Evolutionary conservation across 495 filamentous ascomycete species (phyloP).

Genomic region (Gamarada debralockiae): DNA sequence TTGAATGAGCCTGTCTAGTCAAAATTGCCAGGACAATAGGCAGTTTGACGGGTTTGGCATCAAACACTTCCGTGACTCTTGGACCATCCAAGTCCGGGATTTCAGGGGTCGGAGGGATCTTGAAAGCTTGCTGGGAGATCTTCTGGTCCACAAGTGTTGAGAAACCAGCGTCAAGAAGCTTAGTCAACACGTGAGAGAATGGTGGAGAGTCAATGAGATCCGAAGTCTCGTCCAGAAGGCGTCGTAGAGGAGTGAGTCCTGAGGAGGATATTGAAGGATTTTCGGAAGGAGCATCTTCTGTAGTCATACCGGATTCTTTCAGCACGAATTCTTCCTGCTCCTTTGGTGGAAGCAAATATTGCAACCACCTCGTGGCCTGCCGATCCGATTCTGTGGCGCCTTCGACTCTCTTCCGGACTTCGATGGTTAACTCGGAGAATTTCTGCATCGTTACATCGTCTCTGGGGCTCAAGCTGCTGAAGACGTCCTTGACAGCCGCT

Average conservation of each 20-base stretch:
- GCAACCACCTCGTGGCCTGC: slow-evolving; percentile 67
- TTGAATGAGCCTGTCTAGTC: slow-evolving; percentile 81
- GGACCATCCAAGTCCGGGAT: slow-evolving; percentile 39
- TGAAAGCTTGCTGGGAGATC: slow-evolving; percentile 73
- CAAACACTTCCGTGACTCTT: slow-evolving; percentile 36
- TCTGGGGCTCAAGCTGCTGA: slow-evolving; percentile 78
- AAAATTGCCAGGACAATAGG: slow-evolving; percentile 86
- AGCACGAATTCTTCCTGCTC: slow-evolving; percentile 79
- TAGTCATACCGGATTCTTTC: slow-evolving; percentile 72
- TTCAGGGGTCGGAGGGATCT: slow-evolving; percentile 39
- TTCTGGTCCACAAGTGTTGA: slow-evolving; percentile 75
- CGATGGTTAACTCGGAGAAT: slow-evolving; percentile 71
- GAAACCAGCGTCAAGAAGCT: slow-evolving; percentile 84
- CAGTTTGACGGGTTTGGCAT: slow-evolving; percentile 63
- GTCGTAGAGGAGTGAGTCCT: slow-evolving; percentile 60
- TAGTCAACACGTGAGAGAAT: slow-evolving; percentile 77
- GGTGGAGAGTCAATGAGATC: slow-evolving; percentile 92
- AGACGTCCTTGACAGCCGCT: slow-evolving; percentile 76
- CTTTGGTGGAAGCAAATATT: slow-evolving; percentile 74
- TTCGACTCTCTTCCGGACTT: slow-evolving; percentile 82
- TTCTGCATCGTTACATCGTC: slow-evolving; percentile 78
- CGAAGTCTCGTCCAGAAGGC: slow-evolving; percentile 91
- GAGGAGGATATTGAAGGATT: slow-evolving; percentile 29
- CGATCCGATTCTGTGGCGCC: slow-evolving; percentile 63
- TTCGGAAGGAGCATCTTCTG: slow-evolving; percentile 36